phyloP scores from a whole-genome alignment of 768 basidiomycete species.

The Lentinula detonsa region DNA sequence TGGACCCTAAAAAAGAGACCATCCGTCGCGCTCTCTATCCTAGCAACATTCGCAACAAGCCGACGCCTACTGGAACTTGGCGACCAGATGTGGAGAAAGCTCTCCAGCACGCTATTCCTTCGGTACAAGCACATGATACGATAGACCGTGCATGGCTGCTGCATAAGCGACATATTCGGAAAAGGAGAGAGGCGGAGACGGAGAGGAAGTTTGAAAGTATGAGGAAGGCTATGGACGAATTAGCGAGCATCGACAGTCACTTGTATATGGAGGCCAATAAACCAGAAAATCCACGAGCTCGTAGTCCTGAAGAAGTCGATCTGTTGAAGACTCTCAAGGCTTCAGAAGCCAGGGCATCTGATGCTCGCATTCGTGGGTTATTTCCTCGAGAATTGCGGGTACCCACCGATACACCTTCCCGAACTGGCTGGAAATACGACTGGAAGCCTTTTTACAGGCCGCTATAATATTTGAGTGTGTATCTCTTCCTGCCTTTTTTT shows the following conservation, averaged over 20 bases:
- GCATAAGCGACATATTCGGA: constrained; percentile 68
- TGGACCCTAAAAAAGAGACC: constrained; percentile 62
- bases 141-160: constrained; percentile 89
- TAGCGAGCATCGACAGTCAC: constrained; percentile 51
- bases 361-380: constrained; percentile 72
- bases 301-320: constrained; percentile 51
- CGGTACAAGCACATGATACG: constrained; percentile 84
- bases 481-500: background rate
- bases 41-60: constrained; percentile 58
- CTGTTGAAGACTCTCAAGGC: constrained; percentile 56
- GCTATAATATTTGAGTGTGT: constrained; percentile 21
- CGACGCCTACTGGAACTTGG: constrained; percentile 80
- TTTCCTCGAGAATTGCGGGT: constrained; percentile 85
- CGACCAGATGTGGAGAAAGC: constrained; percentile 73
- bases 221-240: constrained; percentile 79
- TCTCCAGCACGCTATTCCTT: constrained; percentile 80
- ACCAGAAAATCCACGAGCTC: constrained; percentile 66
- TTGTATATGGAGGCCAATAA: constrained; percentile 70
- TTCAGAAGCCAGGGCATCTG: constrained; percentile 62
- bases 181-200: constrained; percentile 62
- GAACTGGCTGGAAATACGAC: constrained; percentile 81
- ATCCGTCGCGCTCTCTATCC: constrained; percentile 83
- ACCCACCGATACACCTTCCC: constrained; percentile 81
- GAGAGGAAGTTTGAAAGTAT: constrained; percentile 77
- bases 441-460: constrained; percentile 66